Base-by-base conservation (phyloP, 2,329 filamentous ascomycete genomes). In the Stachybotrys echinatus region DNA sequence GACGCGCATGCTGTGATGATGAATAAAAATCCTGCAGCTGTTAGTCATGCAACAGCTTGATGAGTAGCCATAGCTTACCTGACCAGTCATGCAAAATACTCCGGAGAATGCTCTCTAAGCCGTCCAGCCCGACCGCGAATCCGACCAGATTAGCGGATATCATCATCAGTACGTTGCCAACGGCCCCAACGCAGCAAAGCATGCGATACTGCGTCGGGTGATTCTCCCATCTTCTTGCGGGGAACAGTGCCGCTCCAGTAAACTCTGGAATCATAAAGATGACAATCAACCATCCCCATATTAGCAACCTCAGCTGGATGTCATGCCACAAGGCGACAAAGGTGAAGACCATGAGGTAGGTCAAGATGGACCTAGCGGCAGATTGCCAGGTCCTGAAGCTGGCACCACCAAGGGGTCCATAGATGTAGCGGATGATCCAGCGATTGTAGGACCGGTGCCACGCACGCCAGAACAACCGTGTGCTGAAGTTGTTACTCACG, bases 281-380 rank as follows among this genome's bases (percentile, higher is more conserved):
- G 0, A 95, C 92, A 55, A 99, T 84, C 38, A 99, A 78, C 94
- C 94, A 99, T 23, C 94, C 92, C 94, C 94, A 99, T 67, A 95
- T 87, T 27, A 99, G 78, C 38, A 99, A 76, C 10, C 87, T 83
- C 23, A 97, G 80, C 70, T 95, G 87, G 62, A 99, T 95, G 61
- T 99, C 94, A 70, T 99, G 94, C 94, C 94, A 99, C 23, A 99
- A 75, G 0, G 94, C 95, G 21, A 99, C 94, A 61, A 99, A 99
- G 0, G 91, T 96, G 65, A 99, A 99, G 27, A 96, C 89, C 5
- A 86, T 72, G 2, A 95, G 74, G 65, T 90, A 94, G 50, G 92
- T 96, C 47, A 83, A 61, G 3, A 92, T 75, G 0, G 84, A 84
- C 17, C 80, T 74, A 42, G 77, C 82, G 19, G 72, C 68, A 37